phyloP scores from a whole-genome alignment of 441 rosid species.

The Melastoma candidum region DNA sequence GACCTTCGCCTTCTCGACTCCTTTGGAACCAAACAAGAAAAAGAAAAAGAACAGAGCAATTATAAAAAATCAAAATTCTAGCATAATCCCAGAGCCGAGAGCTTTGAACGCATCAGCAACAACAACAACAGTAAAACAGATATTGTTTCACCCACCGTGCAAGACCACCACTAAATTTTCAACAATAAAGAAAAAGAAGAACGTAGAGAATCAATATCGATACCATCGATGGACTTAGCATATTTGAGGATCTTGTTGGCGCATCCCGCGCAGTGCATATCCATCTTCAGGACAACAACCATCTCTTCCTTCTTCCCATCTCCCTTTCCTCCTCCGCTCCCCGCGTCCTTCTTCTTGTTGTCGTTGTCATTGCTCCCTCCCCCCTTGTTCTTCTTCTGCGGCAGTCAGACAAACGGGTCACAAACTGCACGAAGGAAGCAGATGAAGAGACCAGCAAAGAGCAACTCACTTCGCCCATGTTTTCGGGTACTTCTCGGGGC shows the following conservation, averaged over 20 bases:
- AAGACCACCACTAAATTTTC: too few relatives aligned
- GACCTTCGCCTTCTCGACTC: slow-evolving; percentile 47
- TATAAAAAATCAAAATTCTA: background rate
- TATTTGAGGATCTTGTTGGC: slow-evolving; percentile 27
- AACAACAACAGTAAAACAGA: background rate
- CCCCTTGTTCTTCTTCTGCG: slow-evolving; percentile 17
- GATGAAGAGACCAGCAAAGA: too few relatives aligned
- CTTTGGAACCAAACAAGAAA: slow-evolving; percentile 14
- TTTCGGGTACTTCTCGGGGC: too few relatives aligned
- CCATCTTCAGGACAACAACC: slow-evolving; percentile 37
- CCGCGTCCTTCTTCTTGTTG: slow-evolving; percentile 15
- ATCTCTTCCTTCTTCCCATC: slow-evolving; percentile 13
- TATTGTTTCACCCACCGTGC: background rate
- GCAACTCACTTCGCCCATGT: too few relatives aligned
- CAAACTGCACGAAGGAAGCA: background rate
- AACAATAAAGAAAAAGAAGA: background rate
- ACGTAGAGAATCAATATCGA: too few relatives aligned
- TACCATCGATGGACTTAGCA: slow-evolving; percentile 41
- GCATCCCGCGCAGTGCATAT: slow-evolving; percentile 67
- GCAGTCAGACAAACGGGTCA: background rate
- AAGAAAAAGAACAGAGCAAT: background rate
- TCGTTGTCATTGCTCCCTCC: background rate
- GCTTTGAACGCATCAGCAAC: too few relatives aligned
- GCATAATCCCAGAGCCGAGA: background rate
- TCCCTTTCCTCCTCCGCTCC: slow-evolving; percentile 14